Evolutionary conservation across 2,329 filamentous ascomycete species (phyloP), one percentile per base, ranked within the genome.

Genomic region (Knufia petricola): DNA sequence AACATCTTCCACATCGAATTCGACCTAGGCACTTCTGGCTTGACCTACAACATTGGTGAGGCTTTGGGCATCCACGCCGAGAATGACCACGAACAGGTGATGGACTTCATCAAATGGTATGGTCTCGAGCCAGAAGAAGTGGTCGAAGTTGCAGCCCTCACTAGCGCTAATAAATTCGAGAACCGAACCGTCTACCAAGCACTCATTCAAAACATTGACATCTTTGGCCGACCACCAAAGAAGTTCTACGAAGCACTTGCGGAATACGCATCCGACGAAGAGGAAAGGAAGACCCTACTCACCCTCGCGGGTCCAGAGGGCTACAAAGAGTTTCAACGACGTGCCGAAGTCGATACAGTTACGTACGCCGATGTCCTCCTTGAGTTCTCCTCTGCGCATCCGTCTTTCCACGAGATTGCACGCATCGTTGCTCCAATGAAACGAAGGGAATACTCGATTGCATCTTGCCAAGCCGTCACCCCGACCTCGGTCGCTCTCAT

Each of bases 1-100:
- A 95, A 98, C 76, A 96, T 98, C 68, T 98, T 98, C 83, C 92
- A 98, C 72, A 96, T 98, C 54, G 92, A 98, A 69, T 98, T 98
- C 61, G 92, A 96, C 63, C 79, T 98, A 20, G 90, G 90, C 52
- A 70, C 83, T 61, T 94, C 90, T 28, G 90, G 89, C 32, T 80
- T 98, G 55, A 95, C 80, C 36, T 98, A 98, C 71, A 87, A 94
- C 64, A 96, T 98, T 61, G 92, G 92, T 50, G 92, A 98, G 71
- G 92, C 92, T 40, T 82, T 98, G 15, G 92, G 92, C 56, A 89
- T 98, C 54, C 92, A 98, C 66, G 87, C 88, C 4, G 87, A 96
- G 69, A 98, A 98, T 67, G 84, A 96, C 65, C 76, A 82, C 40
- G 70, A 74, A 39, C 77, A 92, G 53, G 83, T 96, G 51, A 72